Base-by-base conservation (phyloP, 139 green algal genomes). In the Microglena sp. region DNA sequence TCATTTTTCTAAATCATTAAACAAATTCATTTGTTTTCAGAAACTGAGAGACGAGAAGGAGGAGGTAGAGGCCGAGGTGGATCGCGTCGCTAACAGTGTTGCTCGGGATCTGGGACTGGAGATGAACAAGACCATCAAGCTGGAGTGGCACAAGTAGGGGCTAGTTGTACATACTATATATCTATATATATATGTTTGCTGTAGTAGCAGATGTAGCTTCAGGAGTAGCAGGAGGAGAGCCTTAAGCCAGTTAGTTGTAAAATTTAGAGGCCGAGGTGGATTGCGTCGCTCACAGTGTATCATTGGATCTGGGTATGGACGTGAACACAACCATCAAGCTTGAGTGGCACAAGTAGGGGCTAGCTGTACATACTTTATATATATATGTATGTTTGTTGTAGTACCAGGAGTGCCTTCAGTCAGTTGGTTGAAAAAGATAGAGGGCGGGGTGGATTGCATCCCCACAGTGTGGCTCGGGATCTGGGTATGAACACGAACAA, bases 291-390 rank as follows among this genome's bases (percentile, higher is more conserved):
- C 29, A 73, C 33, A 46, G 55, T 11, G 70, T 68, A 18, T 74
- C 80, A 40, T 65, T 54, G 15, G 87, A 96, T 64, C 79, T 98
- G 68, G 86, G 82, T 6, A 75, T 97, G 33, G 64, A 80, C 31
- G 62, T 94, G 61, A 82, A 90, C 77, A 95, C 95, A 72, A 91
- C 74, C 18, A 58, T 95, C 55, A 95, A 96, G 80, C 77, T 97
- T 60, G 90, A 96, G 73, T 97, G 90, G 90, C 84, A 95, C 77
- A 89, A 88, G 74, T 46, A 43, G 6, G 62, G 60, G 34, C 64
- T 31, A 34, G 15, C 5, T 7, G 29, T 15, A 8, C 29, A 46
- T 21, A 64, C 56, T 29, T n/a, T n/a, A n/a, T n/a, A n/a, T n/a
- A n/a, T n/a, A n/a, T n/a, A n/a, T n/a, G n/a, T n/a, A n/a, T n/a